Evolutionary conservation across 1,284 basidiomycete genomes (phyloP), one percentile per base, ranked within the genome.

Genomic region (Coniferiporia weirii): DNA sequence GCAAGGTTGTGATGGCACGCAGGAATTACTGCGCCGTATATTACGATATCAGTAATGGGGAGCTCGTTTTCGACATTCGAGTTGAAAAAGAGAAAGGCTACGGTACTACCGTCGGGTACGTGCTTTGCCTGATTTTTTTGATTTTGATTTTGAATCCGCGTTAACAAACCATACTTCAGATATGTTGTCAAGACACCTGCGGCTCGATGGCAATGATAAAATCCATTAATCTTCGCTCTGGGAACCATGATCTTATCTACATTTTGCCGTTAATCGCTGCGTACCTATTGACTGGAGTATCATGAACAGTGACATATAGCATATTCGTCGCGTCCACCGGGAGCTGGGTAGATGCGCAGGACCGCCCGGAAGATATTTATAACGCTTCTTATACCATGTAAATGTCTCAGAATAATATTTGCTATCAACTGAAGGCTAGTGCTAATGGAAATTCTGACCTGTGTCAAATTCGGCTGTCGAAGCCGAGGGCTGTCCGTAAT

Each of bases 11-110:
- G 59, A 94, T 94, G 82, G 90, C 91, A 1, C 79, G 85, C 52
- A 81, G 96, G 46, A 99, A 99, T 72, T 99, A 93, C 84, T 90
- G 93, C 66, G 79, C 80, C n/a, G 83, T 91, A 4, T 75, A 81
- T 35, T 89, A 83, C 73, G 80, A 90, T 40, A 15, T 15, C 46
- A 67, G 71, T 3, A 54, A 66, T 1, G 87, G 87, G 0, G 88
- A 91, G 15, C 70, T 98, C 55, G 72, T 83, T n/a, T 98, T 95
- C 64, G 90, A 95, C 65, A 82, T 98, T 64, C 83, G 91, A 1
- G 85, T 98, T 4, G 96, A 99, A 72, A 90, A 82, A 65, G 76
- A 80, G 62, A 93, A 91, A 68, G 94, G 93, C 0, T 61, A 75
- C 17, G 94, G 94, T 1, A 79, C 84, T 61, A 95, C 91, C 32